A percentile compares a stretch with the other conserved stretches of the same genome.
Conservation (phyloP, 495 filamentous ascomycete genomes). For the Geoglossum glabrum region DNA sequence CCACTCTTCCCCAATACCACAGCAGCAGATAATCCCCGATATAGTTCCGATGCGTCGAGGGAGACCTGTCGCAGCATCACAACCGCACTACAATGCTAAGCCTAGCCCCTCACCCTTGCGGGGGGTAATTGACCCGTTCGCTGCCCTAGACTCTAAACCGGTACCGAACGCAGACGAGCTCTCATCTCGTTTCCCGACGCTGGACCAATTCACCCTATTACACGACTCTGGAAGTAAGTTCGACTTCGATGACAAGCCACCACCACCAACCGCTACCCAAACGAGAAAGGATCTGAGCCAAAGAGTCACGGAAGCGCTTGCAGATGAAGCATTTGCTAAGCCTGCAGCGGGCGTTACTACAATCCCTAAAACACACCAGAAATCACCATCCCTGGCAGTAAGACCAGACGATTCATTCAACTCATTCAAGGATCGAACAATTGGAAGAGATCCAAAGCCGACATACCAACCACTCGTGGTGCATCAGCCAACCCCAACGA, state of each 20-base stretch:
- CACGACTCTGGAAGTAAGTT: constrained; percentile 76
- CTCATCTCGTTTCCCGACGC: constrained; percentile 65
- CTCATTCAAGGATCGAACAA: constrained; percentile 14
- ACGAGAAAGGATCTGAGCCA: constrained; percentile 44
- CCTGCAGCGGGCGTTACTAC: constrained; percentile 13
- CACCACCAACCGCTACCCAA: constrained; percentile 25
- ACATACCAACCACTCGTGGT: constrained; percentile 9
- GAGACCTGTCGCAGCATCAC: constrained; percentile 36
- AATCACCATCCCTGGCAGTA: not conserved
- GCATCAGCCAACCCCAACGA: constrained; percentile 37
- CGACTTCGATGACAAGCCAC: constrained; percentile 47
- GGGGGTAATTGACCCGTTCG: constrained; percentile 66
- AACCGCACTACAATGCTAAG: constrained; percentile 25
- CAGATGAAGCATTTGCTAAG: constrained; percentile 66
- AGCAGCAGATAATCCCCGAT: constrained; percentile 60
- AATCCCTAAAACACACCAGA: not conserved
- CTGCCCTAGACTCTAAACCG: constrained; percentile 46
- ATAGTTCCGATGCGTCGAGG: constrained; percentile 90
- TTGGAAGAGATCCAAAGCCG: constrained; percentile 13
- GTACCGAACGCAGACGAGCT: constrained; percentile 50
- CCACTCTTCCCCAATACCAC: constrained; percentile 39
- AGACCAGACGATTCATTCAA: not conserved
- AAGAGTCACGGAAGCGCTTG: constrained; percentile 62
- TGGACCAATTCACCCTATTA: constrained; percentile 82
- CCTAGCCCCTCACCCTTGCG: constrained; percentile 58